Base-by-base conservation (phyloP, 371 early-diverging fungal genomes). In the Mortierella polycephala region DNA sequence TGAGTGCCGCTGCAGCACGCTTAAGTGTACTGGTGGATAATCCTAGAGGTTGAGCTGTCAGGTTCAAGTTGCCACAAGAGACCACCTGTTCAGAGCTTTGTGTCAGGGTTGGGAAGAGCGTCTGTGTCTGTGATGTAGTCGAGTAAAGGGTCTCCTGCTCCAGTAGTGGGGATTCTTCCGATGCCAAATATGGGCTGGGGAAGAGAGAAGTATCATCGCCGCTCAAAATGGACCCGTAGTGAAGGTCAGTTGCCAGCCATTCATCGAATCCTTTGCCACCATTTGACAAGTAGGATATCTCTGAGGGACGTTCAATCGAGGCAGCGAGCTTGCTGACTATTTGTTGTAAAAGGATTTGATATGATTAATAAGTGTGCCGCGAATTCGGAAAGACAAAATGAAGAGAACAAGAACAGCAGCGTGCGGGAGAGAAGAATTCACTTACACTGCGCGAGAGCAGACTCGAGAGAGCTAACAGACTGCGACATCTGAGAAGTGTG, bases 381-480 rank as follows among this genome's bases (percentile, higher is more conserved):
- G n/a, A 42, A n/a, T 16, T 14, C 53, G 20, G 0, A 20, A 47
- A 30, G 39, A 37, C 9, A 23, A 7, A 13, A 57, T 9, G 42
- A n/a, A 30, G 8, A 40, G 47, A 12, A 7, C 37, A 18, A 23
- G 6, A 30, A 9, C 52, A 14, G 45, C 10, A 21, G 18, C 52
- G 45, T 18, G 13, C 16, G 47, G 18, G 11, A 11, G 18, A 23
- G 8, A 20, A 14, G 41, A 53, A 47, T 6, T 21, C 11, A 45
- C 75, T 66, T 71, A 75, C 76, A 66, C 23, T 75, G 70, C 14
- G 67, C 64, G 18, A 75, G 53, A 30, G 76, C 76, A 37, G 71
- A 75, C 52, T 75, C 76, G 51, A 75, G 76, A 6, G 71, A 66
- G 55, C 64, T 60, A 44, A 67, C 76, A 40, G 71, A 71, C 64